These are phyloP conservation scores for Penicillium sp. DNA, from an alignment of 2,329 filamentous ascomycete genomes.

Conservation along the genomic window DNA sequence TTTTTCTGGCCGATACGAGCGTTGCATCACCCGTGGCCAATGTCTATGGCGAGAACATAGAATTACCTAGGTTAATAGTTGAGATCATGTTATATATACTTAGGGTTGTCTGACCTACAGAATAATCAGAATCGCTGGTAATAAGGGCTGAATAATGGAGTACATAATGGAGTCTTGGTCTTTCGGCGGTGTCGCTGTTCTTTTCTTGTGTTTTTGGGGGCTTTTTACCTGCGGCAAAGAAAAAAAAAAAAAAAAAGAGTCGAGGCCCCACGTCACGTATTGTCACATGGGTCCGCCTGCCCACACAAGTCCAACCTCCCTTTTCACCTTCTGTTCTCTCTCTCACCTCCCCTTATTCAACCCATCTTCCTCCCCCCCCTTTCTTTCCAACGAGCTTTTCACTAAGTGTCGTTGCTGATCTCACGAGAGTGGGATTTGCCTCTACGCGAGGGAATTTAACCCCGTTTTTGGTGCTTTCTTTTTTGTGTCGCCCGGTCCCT, in stretches of 20 bases:
- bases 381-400: constrained; percentile 46
- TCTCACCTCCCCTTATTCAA: constrained; percentile 21
- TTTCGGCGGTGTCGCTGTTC: not conserved
- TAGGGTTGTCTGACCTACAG: not conserved
- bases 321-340: constrained; percentile 14
- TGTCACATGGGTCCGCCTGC: constrained; percentile 36
- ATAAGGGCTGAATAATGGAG: not conserved
- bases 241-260: not conserved
- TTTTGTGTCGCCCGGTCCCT: not conserved
- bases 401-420: constrained; percentile 48
- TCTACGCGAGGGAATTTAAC: constrained; percentile 25
- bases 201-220: not conserved
- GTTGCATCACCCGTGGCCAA: constrained; percentile 19
- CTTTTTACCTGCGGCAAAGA: not conserved
- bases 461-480: constrained; percentile 13
- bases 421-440: constrained; percentile 26
- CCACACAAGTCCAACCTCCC: constrained; percentile 37
- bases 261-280: constrained; percentile 32
- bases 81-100: no score
- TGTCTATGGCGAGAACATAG: not conserved
- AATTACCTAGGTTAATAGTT: no score
- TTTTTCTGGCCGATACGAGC: constrained; percentile 17
- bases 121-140: not conserved
- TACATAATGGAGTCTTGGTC: no score
- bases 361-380: constrained; percentile 11